A percentile compares a stretch with the other conserved stretches of the same genome.
Conservation (phyloP, 352 stramenopile genomes). For the Pythium biforme region DNA sequence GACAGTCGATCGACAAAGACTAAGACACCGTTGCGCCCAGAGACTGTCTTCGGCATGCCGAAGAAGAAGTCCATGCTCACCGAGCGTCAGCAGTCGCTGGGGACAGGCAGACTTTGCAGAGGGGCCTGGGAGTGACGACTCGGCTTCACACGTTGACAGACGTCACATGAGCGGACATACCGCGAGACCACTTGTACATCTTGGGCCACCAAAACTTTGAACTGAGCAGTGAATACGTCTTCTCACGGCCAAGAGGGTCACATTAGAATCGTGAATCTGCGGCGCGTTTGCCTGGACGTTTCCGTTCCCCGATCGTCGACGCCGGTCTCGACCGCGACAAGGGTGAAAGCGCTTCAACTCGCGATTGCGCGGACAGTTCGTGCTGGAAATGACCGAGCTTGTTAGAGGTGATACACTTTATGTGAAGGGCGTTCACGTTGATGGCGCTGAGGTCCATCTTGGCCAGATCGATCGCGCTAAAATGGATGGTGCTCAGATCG, state of each 20-base stretch:
- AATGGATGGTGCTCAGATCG: conserved; percentile 1
- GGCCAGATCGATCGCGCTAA: conserved; percentile 4
- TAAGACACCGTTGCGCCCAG: background rate
- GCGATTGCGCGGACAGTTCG: conserved; percentile 12
- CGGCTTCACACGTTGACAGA: conserved; percentile 15
- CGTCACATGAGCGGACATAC: conserved; percentile 20
- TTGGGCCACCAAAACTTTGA: conserved; percentile 19
- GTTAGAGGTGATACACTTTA: conserved; percentile 17
- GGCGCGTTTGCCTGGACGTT: too few relatives aligned
- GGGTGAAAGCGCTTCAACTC: background rate
- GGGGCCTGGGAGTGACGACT: conserved; percentile 4
- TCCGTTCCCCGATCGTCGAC: background rate
- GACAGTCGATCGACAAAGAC: conserved; percentile 19
- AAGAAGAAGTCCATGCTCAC: conserved; percentile 27
- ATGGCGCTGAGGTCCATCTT: conserved; percentile 9
- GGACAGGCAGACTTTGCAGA: conserved; percentile 17
- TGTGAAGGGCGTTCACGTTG: conserved; percentile 7
- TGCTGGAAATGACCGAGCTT: conserved; percentile 15
- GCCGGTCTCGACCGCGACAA: background rate
- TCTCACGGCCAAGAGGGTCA: conserved; percentile 25
- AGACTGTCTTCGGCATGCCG: background rate
- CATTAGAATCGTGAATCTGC: too few relatives aligned
- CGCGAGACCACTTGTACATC: conserved; percentile 26
- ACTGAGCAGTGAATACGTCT: conserved; percentile 16
- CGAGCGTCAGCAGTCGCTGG: conserved; percentile 16